Evolutionary conservation across 2,329 filamentous ascomycete species (phyloP), one percentile per base, ranked within the genome.

Genomic region (Penicillium sp.): DNA sequence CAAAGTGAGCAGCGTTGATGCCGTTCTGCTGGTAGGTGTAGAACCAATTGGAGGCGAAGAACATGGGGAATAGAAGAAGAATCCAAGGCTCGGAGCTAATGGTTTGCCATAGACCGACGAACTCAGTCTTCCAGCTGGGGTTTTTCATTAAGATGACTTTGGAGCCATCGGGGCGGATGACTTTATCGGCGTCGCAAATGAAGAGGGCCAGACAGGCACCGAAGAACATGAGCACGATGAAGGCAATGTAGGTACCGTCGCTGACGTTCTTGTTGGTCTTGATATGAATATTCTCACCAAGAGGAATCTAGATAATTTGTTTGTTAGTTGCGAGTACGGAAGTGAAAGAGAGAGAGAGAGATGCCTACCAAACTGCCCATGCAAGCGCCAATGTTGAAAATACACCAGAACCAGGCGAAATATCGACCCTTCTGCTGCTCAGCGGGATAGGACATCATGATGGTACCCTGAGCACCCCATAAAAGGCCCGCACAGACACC

Each of bases 391-490:
- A 91, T 71, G 74, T 96, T 95, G 81, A 95, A 96, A 66, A 96
- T 94, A 73, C 88, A 85, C 91, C 91, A 96, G 75, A 95, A 95
- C 79, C 84, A 86, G 54, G 88, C 88, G 70, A 95, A 95, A 72
- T 91, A 95, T 51, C 85, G 84, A 36, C 91, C 91, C 79, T 95
- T 95, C 56, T 82, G 81, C 33, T 82, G 72, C 74, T 95, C 91
- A 9, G 82, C 77, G 2, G 90, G 90, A 70, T 96, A 96, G 15
- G 87, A 85, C 84, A 95, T 92, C 74, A 79, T 79, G 47, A 79
- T 72, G 9, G 75, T 69, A 18, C 76, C 76, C 57, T 79, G 76
- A 0, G 75, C 76, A 33, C 70, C 70, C 77, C 77, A 80, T 39
- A 80, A 64, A 38, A 77, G 65, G 52, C 72, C 75, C 15, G 77